These are phyloP conservation scores for Penicillium sp. DNA, from an alignment of 2,329 filamentous ascomycete genomes.

Conservation along the genomic window DNA sequence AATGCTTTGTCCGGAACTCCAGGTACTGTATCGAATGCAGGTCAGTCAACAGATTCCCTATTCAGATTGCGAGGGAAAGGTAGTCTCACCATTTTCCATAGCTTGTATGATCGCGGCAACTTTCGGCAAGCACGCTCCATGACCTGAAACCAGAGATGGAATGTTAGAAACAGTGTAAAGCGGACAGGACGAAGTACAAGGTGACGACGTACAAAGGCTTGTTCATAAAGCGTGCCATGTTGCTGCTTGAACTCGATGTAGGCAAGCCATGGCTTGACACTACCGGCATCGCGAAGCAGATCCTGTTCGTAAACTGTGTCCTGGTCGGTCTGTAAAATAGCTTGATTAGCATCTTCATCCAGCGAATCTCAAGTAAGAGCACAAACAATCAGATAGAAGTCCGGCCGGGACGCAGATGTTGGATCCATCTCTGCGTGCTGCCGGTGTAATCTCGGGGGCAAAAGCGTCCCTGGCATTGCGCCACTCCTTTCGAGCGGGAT, in stretches of 20 bases:
- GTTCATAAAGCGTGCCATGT: constrained; percentile 81
- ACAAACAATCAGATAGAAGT: constrained; percentile 50
- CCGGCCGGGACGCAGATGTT: constrained; percentile 43
- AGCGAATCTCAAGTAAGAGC: constrained; percentile 1
- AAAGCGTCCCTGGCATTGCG: constrained; percentile 53
- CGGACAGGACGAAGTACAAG: not conserved
- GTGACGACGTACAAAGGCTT: constrained; percentile 64
- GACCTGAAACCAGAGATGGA: constrained; percentile 45
- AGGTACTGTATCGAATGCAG: constrained; percentile 65
- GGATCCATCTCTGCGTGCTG: constrained; percentile 48
- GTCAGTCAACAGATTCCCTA: constrained; percentile 17
- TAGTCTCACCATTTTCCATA: constrained; percentile 82
- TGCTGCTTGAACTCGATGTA: constrained; percentile 91
- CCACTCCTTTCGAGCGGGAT: constrained; percentile 43
- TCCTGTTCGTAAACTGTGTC: constrained; percentile 97
- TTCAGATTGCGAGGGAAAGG: constrained; percentile 4
- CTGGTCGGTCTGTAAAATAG: constrained; percentile 68
- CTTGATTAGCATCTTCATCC: constrained; percentile 34
- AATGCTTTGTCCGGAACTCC: constrained; percentile 76
- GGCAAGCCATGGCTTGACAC: constrained; percentile 89
- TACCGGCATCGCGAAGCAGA: constrained; percentile 79
- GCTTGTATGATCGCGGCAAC: constrained; percentile 91
- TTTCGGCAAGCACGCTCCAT: constrained; percentile 90
- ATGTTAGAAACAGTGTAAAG: not conserved
- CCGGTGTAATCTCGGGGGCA: constrained; percentile 49